Conservation (phyloP, 148 eudicot species). For the Rhododendron henanense region DNA sequence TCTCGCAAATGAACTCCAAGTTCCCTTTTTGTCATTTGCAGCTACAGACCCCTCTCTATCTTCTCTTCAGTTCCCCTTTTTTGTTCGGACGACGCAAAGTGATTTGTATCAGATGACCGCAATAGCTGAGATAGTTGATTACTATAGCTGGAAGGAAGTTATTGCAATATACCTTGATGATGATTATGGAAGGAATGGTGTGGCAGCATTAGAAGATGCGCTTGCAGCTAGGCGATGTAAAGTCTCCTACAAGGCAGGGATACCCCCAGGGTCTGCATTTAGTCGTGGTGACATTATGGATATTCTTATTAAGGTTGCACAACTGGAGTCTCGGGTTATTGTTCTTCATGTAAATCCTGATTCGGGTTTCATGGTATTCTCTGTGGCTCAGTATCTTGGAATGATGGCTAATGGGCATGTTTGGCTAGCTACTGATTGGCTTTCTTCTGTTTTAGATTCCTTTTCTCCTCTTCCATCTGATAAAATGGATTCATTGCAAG, state of each 20-base stretch:
- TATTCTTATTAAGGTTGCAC: conserved; percentile 64
- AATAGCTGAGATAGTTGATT: conserved; percentile 62
- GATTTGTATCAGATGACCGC: conserved; percentile 84
- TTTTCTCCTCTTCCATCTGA: conserved; percentile 42
- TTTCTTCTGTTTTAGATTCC: conserved; percentile 68
- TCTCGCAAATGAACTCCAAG: conserved; percentile 69
- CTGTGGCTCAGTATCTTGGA: conserved; percentile 69
- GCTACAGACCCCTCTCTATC: conserved; percentile 90
- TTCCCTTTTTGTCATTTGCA: conserved; percentile 77
- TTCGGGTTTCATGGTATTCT: conserved; percentile 54
- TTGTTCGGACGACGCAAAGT: conserved; percentile 69
- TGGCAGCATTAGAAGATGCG: conserved; percentile 72
- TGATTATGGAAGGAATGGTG: conserved; percentile 88
- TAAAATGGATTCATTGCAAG: conserved; percentile 58
- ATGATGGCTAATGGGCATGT: conserved; percentile 87
- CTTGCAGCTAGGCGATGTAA: conserved; percentile 66
- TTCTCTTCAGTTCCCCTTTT: conserved; percentile 70
- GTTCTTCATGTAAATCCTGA: conserved; percentile 67
- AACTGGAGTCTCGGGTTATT: conserved; percentile 71
- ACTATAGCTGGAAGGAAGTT: conserved; percentile 75
- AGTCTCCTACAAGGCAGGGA: conserved; percentile 66
- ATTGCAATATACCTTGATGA: conserved; percentile 70
- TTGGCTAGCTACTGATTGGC: conserved; percentile 96
- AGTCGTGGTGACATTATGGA: conserved; percentile 61
- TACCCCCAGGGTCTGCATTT: conserved; percentile 46